A percentile compares a stretch with the other conserved stretches of the same genome.
phyloP scores from a whole-genome alignment of 1,139 yeast species.

The Scheffersomyces cryptocercus region DNA sequence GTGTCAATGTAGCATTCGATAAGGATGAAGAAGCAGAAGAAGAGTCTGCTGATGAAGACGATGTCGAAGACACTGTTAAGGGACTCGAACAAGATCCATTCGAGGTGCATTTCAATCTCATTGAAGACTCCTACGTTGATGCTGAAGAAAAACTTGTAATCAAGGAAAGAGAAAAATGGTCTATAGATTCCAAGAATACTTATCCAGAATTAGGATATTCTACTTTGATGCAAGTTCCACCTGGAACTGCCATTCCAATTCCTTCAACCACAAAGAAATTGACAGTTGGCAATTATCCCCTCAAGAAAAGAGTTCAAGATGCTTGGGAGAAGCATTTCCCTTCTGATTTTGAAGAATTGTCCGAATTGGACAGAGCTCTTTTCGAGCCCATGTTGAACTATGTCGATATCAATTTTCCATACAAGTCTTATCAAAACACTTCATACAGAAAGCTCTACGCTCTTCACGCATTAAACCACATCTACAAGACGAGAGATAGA shows the following conservation, averaged over 20 bases:
- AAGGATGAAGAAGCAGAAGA: slow-evolving; percentile 27
- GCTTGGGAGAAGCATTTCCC: slow-evolving; percentile 23
- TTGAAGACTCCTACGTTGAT: slow-evolving; percentile 45
- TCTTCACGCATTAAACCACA: slow-evolving; percentile 78
- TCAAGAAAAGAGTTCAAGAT: slow-evolving; percentile 35
- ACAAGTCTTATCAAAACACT: slow-evolving; percentile 36
- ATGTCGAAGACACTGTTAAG: slow-evolving; percentile 27
- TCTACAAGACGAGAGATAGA: slow-evolving; percentile 81
- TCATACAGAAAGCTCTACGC: slow-evolving; percentile 65
- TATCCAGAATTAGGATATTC: slow-evolving; percentile 21
- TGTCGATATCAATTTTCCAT: slow-evolving; percentile 70
- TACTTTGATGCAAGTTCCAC: slow-evolving; percentile 30
- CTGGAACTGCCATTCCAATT: slow-evolving; percentile 20
- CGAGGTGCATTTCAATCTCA: slow-evolving; percentile 68
- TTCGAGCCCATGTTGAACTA: slow-evolving; percentile 70
- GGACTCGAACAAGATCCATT: slow-evolving; percentile 56
- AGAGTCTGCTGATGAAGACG: slow-evolving; percentile 25
- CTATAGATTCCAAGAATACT: slow-evolving; percentile 15
- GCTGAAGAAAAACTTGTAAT: slow-evolving; percentile 24
- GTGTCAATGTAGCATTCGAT: slow-evolving; percentile 24
- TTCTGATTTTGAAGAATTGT: slow-evolving; percentile 8
- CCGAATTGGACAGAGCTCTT: slow-evolving; percentile 26
- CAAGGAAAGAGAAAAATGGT: slow-evolving; percentile 28
- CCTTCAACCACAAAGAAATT: slow-evolving; percentile 3
- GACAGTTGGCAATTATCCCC: slow-evolving; percentile 9